Percentiles rank a stretch among this genome's conserved stretches.
These are phyloP conservation scores for Drechslerella stenobrocha DNA, from an alignment of 2,329 filamentous ascomycete genomes.

Conservation along the genomic window DNA sequence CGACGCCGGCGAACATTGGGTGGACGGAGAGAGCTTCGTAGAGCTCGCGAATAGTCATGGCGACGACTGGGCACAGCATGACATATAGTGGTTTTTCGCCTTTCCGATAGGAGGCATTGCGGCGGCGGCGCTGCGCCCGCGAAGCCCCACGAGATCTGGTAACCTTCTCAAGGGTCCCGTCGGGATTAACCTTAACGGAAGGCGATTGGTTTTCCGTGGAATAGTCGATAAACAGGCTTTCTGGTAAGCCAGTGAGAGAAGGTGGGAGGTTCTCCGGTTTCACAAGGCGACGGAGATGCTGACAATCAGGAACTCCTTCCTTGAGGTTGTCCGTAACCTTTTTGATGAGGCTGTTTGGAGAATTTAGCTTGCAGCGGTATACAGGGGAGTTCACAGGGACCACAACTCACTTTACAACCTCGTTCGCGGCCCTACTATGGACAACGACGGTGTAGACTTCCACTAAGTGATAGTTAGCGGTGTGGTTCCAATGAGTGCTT, in stretches of 20 bases:
- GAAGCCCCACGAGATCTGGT: conserved; percentile 36
- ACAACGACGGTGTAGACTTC: conserved; percentile 72
- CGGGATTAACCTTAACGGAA: conserved; percentile 42
- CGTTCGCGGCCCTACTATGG: conserved; percentile 71
- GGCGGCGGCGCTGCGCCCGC: conserved; percentile 32
- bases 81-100: conserved; percentile 58
- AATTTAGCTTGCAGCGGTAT: no score
- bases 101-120: conserved; percentile 45
- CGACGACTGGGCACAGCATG: conserved; percentile 60
- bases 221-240: conserved; percentile 54
- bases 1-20: conserved; percentile 57
- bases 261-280: conserved; percentile 66
- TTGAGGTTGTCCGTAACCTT: conserved; percentile 41
- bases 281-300: conserved; percentile 63
- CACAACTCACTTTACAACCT: conserved; percentile 72
- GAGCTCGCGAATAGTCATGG: conserved; percentile 63
- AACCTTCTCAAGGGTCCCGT: conserved; percentile 57
- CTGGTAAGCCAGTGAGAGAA: conserved; percentile 50
- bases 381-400: no score
- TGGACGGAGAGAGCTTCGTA: conserved; percentile 56
- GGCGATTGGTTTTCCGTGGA: conserved; percentile 42
- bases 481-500: no score
- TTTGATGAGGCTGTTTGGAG: conserved; percentile 33
- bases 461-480: conserved; percentile 54
- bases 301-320: conserved; percentile 53